These are phyloP conservation scores for Marasmius sp. DNA, from an alignment of 1,284 basidiomycete genomes.

Conservation along the genomic window DNA sequence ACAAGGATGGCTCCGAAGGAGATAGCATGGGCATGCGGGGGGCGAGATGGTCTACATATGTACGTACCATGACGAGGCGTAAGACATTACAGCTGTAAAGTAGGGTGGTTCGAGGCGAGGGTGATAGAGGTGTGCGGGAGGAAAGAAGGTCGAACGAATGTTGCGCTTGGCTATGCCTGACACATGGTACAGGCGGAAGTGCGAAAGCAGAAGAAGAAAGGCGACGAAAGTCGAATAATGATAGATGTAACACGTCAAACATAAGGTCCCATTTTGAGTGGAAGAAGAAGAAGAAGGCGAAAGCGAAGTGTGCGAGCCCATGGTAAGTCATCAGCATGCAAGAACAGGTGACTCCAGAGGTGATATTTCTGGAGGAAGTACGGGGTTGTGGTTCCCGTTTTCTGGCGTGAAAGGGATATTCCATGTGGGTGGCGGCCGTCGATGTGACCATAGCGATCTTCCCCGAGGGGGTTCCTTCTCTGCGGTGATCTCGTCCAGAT, in stretches of 20 bases:
- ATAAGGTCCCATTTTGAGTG: not conserved
- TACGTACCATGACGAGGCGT: too few relatives aligned
- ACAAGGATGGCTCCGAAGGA: not conserved
- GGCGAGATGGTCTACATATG: not conserved
- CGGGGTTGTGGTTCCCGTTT: not conserved
- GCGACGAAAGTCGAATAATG: constrained; percentile 5
- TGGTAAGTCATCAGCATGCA: not conserved
- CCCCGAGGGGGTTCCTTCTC: constrained; percentile 1
- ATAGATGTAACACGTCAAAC: not conserved
- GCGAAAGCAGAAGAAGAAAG: not conserved
- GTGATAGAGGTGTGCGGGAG: not conserved
- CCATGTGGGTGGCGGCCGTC: not conserved
- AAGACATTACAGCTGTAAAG: too few relatives aligned
- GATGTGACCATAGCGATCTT: not conserved
- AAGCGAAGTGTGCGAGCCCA: not conserved
- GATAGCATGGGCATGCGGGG: not conserved
- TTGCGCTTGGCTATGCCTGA: not conserved
- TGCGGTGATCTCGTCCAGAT: not conserved
- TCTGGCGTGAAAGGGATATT: not conserved
- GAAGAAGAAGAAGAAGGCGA: not conserved
- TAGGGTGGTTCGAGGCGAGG: not conserved
- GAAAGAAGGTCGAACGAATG: not conserved
- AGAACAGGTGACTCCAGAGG: not conserved
- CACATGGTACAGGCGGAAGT: not conserved
- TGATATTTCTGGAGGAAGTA: not conserved